Percentiles rank a stretch among this genome's conserved stretches.
Conservation (phyloP, 1,284 basidiomycete species). For the Ceratobasidium sp. region DNA sequence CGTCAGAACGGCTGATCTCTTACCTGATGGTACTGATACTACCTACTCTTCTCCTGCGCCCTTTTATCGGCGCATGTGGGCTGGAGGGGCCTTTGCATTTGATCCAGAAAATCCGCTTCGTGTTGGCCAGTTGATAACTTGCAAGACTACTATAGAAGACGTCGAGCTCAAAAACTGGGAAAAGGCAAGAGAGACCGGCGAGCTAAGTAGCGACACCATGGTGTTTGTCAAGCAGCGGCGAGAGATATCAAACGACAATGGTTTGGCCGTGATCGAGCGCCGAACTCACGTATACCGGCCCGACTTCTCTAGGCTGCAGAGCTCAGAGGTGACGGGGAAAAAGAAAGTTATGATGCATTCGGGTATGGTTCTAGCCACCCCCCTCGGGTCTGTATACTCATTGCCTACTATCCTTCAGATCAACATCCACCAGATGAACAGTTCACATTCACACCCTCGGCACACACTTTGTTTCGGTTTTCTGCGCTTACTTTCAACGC, state of each 20-base stretch:
- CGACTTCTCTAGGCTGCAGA: slow-evolving; percentile 19
- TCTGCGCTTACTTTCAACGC: slow-evolving; percentile 84
- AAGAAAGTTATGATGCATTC: slow-evolving; percentile 52
- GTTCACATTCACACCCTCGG: slow-evolving; percentile 69
- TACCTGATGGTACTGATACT: slow-evolving; percentile 73
- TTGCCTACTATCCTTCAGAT: background rate
- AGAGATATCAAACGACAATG: slow-evolving; percentile 46
- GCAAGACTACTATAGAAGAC: slow-evolving; percentile 59
- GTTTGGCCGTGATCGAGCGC: slow-evolving; percentile 66
- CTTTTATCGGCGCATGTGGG: slow-evolving; percentile 85
- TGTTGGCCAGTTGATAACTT: slow-evolving; percentile 63
- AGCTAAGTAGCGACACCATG: slow-evolving; percentile 59
- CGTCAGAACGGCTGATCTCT: slow-evolving; percentile 63
- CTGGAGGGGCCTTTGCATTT: slow-evolving; percentile 75
- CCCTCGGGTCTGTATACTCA: background rate
- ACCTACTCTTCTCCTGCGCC: slow-evolving; percentile 76
- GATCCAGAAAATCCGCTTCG: slow-evolving; percentile 57
- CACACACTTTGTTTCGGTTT: slow-evolving; percentile 81
- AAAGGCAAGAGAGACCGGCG: slow-evolving; percentile 45
- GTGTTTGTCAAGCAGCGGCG: slow-evolving; percentile 74
- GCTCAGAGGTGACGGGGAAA: slow-evolving; percentile 40
- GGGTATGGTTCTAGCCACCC: slow-evolving; percentile 51
- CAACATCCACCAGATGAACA: slow-evolving; percentile 55
- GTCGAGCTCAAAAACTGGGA: slow-evolving; percentile 74
- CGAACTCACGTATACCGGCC: slow-evolving; percentile 77